A percentile compares a stretch with the other conserved stretches of the same genome.
Evolutionary conservation across 2,329 filamentous ascomycete genomes (phyloP).

Genomic region (Ceratocystis eucalypticola): DNA sequence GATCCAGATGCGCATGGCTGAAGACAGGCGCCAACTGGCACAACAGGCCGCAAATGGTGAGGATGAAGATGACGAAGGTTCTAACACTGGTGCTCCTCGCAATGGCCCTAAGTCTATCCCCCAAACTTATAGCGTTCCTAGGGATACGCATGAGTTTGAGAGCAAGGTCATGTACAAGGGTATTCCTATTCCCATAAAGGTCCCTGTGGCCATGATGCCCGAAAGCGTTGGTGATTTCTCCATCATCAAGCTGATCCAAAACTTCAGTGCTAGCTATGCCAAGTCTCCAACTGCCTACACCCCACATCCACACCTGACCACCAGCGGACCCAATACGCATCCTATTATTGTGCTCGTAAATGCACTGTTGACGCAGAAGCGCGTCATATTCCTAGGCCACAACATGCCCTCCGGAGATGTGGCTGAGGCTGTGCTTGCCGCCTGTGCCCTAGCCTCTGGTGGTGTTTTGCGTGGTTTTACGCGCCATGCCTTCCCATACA

Average conservation of each 20-base stretch:
- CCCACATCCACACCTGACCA: slow-evolving; percentile 83
- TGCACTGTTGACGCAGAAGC: slow-evolving; percentile 87
- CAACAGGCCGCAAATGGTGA: slow-evolving; percentile 27
- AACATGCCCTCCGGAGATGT: slow-evolving; percentile 92
- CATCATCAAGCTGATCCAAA: slow-evolving; percentile 91
- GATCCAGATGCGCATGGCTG: slow-evolving; percentile 66
- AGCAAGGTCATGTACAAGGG: slow-evolving; percentile 91
- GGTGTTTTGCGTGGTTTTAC: slow-evolving; percentile 90
- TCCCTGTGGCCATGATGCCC: slow-evolving; percentile 82
- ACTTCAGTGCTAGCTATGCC: slow-evolving; percentile 72
- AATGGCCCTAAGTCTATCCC: slow-evolving; percentile 36
- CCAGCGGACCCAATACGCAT: slow-evolving; percentile 76
- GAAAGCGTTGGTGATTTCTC: slow-evolving; percentile 98
- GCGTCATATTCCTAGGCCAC: slow-evolving; percentile 89
- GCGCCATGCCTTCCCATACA: slow-evolving; percentile 92
- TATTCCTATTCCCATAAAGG: slow-evolving; percentile 91
- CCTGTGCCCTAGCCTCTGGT: slow-evolving; percentile 83
- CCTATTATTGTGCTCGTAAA: slow-evolving; percentile 92
- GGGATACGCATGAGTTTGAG: slow-evolving; percentile 96
- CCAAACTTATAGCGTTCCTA: slow-evolving; percentile 56
- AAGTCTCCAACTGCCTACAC: slow-evolving; percentile 73
- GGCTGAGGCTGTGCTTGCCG: slow-evolving; percentile 93
- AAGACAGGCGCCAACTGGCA: slow-evolving; percentile 40
- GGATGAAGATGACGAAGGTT: slow-evolving; percentile 29
- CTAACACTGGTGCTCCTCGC: slow-evolving; percentile 36